Conservation (phyloP, 1,284 basidiomycete species). For the Tylopilus sp. region DNA sequence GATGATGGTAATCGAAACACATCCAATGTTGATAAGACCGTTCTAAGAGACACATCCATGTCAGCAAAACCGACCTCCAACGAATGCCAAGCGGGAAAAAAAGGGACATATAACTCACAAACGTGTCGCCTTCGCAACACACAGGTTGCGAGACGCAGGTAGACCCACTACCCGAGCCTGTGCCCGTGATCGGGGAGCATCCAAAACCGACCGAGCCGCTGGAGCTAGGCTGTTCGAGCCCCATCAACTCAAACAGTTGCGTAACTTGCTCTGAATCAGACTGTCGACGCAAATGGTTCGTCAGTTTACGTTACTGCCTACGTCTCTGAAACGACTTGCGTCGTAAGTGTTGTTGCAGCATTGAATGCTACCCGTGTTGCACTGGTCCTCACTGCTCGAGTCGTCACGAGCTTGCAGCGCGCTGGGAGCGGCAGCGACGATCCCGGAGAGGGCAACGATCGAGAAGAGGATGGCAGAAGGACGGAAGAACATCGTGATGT, state of each 20-base stretch:
- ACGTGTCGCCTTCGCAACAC: slow-evolving; percentile 28
- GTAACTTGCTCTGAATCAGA: background rate
- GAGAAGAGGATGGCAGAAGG: slow-evolving; percentile 15
- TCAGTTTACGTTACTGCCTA: background rate
- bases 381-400: slow-evolving; percentile 5
- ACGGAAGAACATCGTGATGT: slow-evolving; percentile 22
- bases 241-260: background rate
- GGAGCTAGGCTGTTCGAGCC: background rate
- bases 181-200: slow-evolving; percentile 19
- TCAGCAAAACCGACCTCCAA: background rate
- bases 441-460: slow-evolving; percentile 13
- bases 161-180: background rate
- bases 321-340: slow-evolving; percentile 7
- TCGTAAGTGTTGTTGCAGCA: slow-evolving; percentile 22
- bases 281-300: background rate
- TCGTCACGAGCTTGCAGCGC: slow-evolving; percentile 10
- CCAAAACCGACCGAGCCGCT: slow-evolving; percentile 17
- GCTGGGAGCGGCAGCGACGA: slow-evolving; percentile 18
- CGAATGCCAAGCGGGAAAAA: background rate
- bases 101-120: no score
- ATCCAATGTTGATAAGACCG: slow-evolving; percentile 21
- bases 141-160: slow-evolving; percentile 25
- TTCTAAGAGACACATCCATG: slow-evolving; percentile 5
- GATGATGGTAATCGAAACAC: slow-evolving; percentile 22
- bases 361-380: slow-evolving; percentile 24